Conservation (phyloP, 768 basidiomycete genomes). For the Cantharellus cinnabarinus region DNA sequence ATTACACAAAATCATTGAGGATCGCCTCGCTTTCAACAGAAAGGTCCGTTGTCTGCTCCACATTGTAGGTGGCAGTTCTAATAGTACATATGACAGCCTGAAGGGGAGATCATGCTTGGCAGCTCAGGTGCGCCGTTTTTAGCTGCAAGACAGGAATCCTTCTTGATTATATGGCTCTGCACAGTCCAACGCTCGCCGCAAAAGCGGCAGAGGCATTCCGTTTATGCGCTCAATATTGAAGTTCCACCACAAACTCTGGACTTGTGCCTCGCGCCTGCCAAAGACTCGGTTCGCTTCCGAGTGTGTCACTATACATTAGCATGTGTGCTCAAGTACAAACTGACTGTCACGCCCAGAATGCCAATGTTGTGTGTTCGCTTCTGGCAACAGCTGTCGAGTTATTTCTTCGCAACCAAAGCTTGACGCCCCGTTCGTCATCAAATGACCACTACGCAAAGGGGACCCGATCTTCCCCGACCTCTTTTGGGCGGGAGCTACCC, state of each 20-base stretch:
- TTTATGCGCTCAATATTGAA: conserved; percentile 63
- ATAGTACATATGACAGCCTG: too few species aligned
- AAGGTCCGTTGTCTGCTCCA: too few species aligned
- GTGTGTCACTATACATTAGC: conserved; percentile 21
- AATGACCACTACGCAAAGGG: too few species aligned
- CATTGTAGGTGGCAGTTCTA: too few species aligned
- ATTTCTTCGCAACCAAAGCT: conserved; percentile 41
- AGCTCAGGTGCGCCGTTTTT: too few species aligned
- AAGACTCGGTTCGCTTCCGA: conserved; percentile 42
- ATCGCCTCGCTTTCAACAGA: conserved; percentile 31
- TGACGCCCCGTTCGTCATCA: too few species aligned
- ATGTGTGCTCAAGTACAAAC: neutral
- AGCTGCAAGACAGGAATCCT: neutral
- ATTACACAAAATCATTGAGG: conserved; percentile 48
- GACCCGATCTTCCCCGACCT: too few species aligned
- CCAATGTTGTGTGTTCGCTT: conserved; percentile 31
- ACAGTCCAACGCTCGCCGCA: conserved; percentile 47
- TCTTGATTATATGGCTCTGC: conserved; percentile 17
- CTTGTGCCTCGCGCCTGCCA: conserved; percentile 62
- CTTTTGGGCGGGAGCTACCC: too few species aligned
- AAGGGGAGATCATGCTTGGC: too few species aligned
- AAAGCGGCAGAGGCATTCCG: conserved; percentile 56
- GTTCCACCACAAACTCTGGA: conserved; percentile 51
- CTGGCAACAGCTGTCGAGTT: conserved; percentile 35
- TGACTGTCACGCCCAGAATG: conserved; percentile 27